Conservation (phyloP, 768 basidiomycete species). For the Boletus subcaerulescens region DNA sequence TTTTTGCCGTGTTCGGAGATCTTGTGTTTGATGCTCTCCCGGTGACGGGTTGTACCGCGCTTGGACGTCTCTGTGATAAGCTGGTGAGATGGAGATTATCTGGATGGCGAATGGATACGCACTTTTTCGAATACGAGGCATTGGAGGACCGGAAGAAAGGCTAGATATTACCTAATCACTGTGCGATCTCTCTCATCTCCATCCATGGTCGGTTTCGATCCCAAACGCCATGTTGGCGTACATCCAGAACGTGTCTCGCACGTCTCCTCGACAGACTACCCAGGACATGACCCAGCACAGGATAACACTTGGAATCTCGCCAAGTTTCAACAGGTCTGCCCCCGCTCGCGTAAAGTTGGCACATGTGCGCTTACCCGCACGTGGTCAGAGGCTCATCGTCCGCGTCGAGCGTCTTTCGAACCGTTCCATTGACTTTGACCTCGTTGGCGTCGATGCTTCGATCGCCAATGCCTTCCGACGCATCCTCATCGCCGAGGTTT, state of each 20-base stretch:
- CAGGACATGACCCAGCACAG: slow-evolving; percentile 83
- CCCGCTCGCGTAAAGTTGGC: not conserved
- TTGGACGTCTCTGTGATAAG: slow-evolving; percentile 74
- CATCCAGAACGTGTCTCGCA: slow-evolving; percentile 69
- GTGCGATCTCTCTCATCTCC: not conserved
- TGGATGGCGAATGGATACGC: slow-evolving; percentile 14
- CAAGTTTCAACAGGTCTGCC: slow-evolving; percentile 71
- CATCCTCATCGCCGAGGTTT: slow-evolving; percentile 90
- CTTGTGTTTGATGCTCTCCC: slow-evolving; percentile 72
- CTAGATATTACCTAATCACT: slow-evolving; percentile 18
- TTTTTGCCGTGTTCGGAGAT: slow-evolving; percentile 76
- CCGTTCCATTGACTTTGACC: slow-evolving; percentile 88
- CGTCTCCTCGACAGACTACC: slow-evolving; percentile 87
- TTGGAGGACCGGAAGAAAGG: not conserved
- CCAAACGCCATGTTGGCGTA: slow-evolving; percentile 61
- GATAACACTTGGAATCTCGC: slow-evolving; percentile 81
- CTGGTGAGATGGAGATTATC: not conserved
- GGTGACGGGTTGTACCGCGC: slow-evolving; percentile 68
- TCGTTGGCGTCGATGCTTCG: slow-evolving; percentile 92
- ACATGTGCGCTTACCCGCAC: not conserved
- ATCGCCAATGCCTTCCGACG: slow-evolving; percentile 94
- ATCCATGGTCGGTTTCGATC: slow-evolving; percentile 30
- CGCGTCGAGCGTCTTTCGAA: slow-evolving; percentile 77
- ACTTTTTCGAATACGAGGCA: slow-evolving; percentile 76
- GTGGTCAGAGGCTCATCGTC: slow-evolving; percentile 63